phyloP scores from a whole-genome alignment of 805 yeast genomes.

The Isabelozyma gotoi region DNA sequence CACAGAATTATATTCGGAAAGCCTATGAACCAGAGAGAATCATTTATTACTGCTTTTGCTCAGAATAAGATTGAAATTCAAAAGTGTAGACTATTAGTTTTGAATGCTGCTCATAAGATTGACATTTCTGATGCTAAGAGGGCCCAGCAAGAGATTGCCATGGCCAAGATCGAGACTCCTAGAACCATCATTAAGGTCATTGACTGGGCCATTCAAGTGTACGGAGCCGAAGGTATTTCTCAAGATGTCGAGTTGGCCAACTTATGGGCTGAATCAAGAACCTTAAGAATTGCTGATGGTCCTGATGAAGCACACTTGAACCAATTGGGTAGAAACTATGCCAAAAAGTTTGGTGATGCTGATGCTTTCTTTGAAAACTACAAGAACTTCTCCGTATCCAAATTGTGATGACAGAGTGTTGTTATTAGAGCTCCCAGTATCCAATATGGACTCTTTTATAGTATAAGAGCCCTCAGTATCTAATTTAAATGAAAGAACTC shows the following conservation, averaged over 20 bases:
- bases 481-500: too few species aligned
- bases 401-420: background rate
- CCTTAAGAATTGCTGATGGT: slow-evolving; percentile 65
- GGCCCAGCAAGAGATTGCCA: slow-evolving; percentile 57
- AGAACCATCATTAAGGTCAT: slow-evolving; percentile 48
- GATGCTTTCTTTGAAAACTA: slow-evolving; percentile 31
- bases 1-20: slow-evolving; percentile 53
- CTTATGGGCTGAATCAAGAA: slow-evolving; percentile 51
- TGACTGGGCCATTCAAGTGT: slow-evolving; percentile 65
- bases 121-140: slow-evolving; percentile 52
- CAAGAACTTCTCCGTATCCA: background rate
- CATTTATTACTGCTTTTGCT: slow-evolving; percentile 49
- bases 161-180: slow-evolving; percentile 65
- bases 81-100: slow-evolving; percentile 52
- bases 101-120: slow-evolving; percentile 61
- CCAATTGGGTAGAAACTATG: slow-evolving; percentile 53
- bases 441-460: background rate
- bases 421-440: background rate
- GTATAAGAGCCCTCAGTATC: too few species aligned
- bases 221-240: slow-evolving; percentile 65
- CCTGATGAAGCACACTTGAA: slow-evolving; percentile 66
- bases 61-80: slow-evolving; percentile 54
- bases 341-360: slow-evolving; percentile 34
- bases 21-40: slow-evolving; percentile 49
- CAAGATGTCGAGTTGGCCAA: slow-evolving; percentile 60